These are phyloP conservation scores for Citrullus mucosospermus DNA, from an alignment of 306 rosid genomes.

Conservation along the genomic window DNA sequence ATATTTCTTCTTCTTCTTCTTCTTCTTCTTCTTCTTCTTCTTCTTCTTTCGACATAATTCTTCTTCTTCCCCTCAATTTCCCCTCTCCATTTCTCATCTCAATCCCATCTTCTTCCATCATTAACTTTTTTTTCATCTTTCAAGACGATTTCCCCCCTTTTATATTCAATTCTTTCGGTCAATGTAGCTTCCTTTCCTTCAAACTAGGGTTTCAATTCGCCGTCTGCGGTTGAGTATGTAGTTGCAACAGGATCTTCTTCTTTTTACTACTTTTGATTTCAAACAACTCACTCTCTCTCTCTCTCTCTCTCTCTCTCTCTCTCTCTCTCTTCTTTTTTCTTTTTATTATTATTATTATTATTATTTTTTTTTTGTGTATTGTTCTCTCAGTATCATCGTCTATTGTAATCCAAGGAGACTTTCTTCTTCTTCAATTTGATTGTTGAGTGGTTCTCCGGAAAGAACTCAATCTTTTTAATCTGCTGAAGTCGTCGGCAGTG, in stretches of 20 bases:
- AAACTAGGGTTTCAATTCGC: constrained; percentile 7
- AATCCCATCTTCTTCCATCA: constrained; percentile 2
- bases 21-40: neutral
- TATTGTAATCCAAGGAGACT: neutral
- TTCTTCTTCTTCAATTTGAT: neutral
- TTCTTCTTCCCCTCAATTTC: neutral
- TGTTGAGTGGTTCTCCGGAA: neutral
- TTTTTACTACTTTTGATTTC: neutral
- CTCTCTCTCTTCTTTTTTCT: too few species aligned
- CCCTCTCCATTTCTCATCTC: neutral
- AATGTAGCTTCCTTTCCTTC: constrained; percentile 4
- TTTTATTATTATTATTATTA: too few species aligned
- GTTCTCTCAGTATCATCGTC: neutral
- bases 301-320: too few species aligned
- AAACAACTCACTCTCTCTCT: too few species aligned
- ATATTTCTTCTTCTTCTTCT: neutral
- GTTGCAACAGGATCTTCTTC: constrained; percentile 2
- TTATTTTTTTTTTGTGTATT: too few species aligned
- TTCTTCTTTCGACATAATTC: neutral
- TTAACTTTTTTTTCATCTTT: neutral
- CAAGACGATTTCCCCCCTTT: neutral
- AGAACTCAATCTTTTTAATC: neutral
- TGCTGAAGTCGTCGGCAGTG: neutral
- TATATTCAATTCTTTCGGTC: neutral
- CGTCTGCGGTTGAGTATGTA: neutral